Conservation (phyloP, 2,329 filamentous ascomycete genomes). For the Atkinsonella hypoxylon region DNA sequence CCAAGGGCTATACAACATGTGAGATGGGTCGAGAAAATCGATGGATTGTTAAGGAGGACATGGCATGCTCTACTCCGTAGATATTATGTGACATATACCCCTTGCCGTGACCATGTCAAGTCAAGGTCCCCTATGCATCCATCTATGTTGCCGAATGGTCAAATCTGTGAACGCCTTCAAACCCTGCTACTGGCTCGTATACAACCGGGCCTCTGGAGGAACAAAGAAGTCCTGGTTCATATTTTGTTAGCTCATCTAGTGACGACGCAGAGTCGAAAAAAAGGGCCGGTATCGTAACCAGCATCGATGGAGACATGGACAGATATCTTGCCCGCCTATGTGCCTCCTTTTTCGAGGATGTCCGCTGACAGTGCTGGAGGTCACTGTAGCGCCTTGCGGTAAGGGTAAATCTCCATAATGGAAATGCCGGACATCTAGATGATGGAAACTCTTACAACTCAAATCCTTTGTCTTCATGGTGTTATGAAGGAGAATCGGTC, state of each 20-base stretch:
- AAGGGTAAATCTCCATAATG: neutral
- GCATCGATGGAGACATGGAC: constrained; percentile 6
- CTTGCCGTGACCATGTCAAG: constrained; percentile 29
- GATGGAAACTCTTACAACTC: too few species aligned
- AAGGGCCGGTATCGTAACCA: neutral
- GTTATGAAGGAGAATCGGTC: neutral
- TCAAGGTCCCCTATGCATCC: constrained; percentile 2
- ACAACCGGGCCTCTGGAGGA: constrained; percentile 4
- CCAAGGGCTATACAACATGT: too few species aligned
- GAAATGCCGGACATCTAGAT: neutral
- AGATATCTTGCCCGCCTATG: constrained; percentile 4
- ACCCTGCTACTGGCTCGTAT: constrained; percentile 40
- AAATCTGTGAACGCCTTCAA: constrained; percentile 47
- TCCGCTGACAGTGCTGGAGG: neutral
- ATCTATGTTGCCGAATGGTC: constrained; percentile 21
- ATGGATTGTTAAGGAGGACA: too few species aligned
- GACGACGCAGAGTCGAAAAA: neutral
- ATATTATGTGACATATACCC: constrained; percentile 13
- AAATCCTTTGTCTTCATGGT: too few species aligned
- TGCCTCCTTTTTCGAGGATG: constrained; percentile 4
- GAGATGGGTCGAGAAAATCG: too few species aligned
- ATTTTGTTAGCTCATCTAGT: neutral
- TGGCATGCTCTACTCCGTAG: too few species aligned
- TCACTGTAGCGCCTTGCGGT: neutral
- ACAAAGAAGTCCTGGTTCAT: neutral